phyloP scores from a whole-genome alignment of 139 green algal genomes.

The Diplosphaera chodatii region DNA sequence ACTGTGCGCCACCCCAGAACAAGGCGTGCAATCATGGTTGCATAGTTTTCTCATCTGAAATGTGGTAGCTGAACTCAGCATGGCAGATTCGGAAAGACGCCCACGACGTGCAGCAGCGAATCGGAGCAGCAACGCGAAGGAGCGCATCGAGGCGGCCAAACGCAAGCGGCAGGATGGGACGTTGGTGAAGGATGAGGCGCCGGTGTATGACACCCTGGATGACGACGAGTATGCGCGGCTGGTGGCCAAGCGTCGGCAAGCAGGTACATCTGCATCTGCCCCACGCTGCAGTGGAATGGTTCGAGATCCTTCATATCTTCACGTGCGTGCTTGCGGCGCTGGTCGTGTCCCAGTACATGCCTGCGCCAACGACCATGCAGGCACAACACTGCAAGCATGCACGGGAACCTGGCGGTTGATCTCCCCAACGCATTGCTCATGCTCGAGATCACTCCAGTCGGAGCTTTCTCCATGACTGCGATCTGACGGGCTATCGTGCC shows the following conservation, averaged over 20 bases:
- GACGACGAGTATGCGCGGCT: slow-evolving; percentile 85
- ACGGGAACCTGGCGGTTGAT: too few species aligned
- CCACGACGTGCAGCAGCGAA: neutral
- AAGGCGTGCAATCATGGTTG: too few species aligned
- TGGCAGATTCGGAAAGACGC: neutral
- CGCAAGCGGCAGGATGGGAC: slow-evolving; percentile 51
- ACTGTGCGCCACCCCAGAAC: too few species aligned
- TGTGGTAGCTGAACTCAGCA: neutral
- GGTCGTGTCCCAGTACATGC: too few species aligned
- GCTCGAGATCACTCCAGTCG: too few species aligned
- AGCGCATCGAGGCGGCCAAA: neutral
- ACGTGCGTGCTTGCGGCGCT: too few species aligned
- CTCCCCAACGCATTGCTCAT: too few species aligned
- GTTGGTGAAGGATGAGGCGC: slow-evolving; percentile 72
- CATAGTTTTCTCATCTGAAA: too few species aligned
- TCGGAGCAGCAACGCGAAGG: neutral
- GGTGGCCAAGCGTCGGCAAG: slow-evolving; percentile 75
- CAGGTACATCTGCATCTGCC: slow-evolving; percentile 31
- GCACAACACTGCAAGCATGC: too few species aligned
- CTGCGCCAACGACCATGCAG: too few species aligned
- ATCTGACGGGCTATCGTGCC: neutral
- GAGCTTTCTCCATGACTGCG: too few species aligned
- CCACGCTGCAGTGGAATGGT: neutral
- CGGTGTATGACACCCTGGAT: slow-evolving; percentile 84
- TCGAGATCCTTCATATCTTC: too few species aligned